Conservation (phyloP, 108 stramenopile genomes). For the Skeletonema grethae region DNA sequence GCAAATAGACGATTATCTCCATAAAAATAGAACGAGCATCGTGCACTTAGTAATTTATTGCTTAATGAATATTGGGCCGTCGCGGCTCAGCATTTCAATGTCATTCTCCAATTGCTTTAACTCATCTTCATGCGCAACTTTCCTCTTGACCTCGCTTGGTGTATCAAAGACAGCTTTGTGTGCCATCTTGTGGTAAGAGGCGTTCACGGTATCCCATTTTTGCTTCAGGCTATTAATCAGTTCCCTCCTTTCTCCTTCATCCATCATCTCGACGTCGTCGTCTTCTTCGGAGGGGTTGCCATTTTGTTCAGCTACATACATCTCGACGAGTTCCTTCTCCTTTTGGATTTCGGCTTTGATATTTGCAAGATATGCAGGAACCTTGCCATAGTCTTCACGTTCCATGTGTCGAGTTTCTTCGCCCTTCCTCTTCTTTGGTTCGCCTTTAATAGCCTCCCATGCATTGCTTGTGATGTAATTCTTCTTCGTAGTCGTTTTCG, state of each 20-base stretch:
- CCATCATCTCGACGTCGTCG: slow-evolving; percentile 53
- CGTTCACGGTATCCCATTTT: slow-evolving; percentile 81
- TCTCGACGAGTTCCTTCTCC: slow-evolving; percentile 79
- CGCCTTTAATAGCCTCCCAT: slow-evolving; percentile 69
- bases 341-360: slow-evolving; percentile 68
- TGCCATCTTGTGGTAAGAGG: slow-evolving; percentile 67
- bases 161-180: slow-evolving; percentile 71
- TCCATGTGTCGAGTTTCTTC: slow-evolving; percentile 51
- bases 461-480: slow-evolving; percentile 84
- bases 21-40: background rate
- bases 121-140: slow-evolving; percentile 68
- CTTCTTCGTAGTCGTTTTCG: slow-evolving; percentile 52
- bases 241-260: slow-evolving; percentile 60
- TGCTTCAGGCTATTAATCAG: slow-evolving; percentile 71
- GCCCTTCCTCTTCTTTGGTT: slow-evolving; percentile 42
- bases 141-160: slow-evolving; percentile 62
- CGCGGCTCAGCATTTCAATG: slow-evolving; percentile 55
- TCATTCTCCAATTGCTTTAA: slow-evolving; percentile 74
- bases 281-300: slow-evolving; percentile 23
- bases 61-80: slow-evolving; percentile 50
- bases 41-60: slow-evolving; percentile 1
- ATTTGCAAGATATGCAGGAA: slow-evolving; percentile 71
- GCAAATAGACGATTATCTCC: background rate
- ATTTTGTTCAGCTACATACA: slow-evolving; percentile 69
- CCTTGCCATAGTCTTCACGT: slow-evolving; percentile 84